Base-by-base conservation (phyloP, 2,329 filamentous ascomycete genomes). In the Escovopsis sp. region DNA sequence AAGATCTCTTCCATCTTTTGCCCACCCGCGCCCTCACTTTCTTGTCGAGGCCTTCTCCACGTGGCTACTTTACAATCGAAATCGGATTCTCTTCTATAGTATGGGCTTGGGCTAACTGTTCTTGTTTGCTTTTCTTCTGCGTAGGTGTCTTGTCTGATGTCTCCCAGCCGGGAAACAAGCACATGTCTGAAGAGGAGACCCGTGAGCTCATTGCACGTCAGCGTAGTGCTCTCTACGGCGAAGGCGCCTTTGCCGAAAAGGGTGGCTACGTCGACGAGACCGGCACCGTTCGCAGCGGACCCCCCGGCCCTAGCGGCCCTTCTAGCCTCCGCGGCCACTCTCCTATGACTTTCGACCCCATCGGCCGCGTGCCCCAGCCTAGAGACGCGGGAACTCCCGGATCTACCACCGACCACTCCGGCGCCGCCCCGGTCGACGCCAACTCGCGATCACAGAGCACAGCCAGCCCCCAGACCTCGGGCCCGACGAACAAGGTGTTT, bases 151-250 rank as follows among this genome's bases (percentile, higher is more conserved):
- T 72, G 51, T 52, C 65, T 57, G 71, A 74, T 41, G 52, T 68
- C 41, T 44, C 56, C 46, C 54, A 58, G 35, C 54, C 50, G 39
- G 48, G 46, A 42, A 74, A 70, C 70, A 95, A 95, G 71, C 80
- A 70, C 57, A 84, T 94, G 82, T 93, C 82, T 59, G 91, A 96
- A 68, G 88, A 95, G 55, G 88, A 94, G 57, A 89, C 89, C 54
- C 86, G 89, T 54, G 89, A 96, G 54, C 73, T 96, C 61, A 94
- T 96, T 63, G 84, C 88, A 53, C 88, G 89, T 57, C 91, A 96
- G 67, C 87, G 93, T 64, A 88, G 82, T 63, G 88, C 89, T 50
- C 68, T 98, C 51, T 98, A 96, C 63, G 86, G 87, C 58, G 85
- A 84, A 57, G 71, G 71, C 10, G 60, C 73, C 40, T 81, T 85